phyloP scores from a whole-genome alignment of 306 rosid species.

The Rosa lucieae region DNA sequence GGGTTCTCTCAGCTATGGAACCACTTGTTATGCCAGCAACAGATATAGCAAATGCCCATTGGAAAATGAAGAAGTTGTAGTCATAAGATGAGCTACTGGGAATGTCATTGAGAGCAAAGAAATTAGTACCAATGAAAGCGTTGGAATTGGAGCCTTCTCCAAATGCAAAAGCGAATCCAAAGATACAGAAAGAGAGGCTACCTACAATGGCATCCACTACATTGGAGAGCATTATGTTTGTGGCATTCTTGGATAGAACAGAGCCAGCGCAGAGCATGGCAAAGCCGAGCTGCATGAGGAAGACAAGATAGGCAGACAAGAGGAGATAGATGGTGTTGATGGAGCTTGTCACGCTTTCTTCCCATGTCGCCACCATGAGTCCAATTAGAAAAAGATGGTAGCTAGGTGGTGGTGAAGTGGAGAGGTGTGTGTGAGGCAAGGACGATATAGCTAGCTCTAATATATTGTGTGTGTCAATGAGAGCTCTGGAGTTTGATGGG shows the following conservation, averaged over 20 bases:
- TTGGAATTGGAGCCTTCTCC: conserved; percentile 49
- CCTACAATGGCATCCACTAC: conserved; percentile 78
- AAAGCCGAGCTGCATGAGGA: conserved; percentile 75
- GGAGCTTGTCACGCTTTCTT: conserved; percentile 57
- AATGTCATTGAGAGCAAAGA: conserved; percentile 49
- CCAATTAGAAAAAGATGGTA: not conserved
- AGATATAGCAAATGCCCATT: conserved; percentile 82
- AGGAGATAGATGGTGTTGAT: conserved; percentile 74
- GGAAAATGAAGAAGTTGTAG: conserved; percentile 70
- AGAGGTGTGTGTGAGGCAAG: not conserved
- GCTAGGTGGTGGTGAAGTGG: not conserved
- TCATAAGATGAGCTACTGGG: conserved; percentile 49
- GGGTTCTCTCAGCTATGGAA: conserved; percentile 76
- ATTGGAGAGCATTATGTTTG: conserved; percentile 79
- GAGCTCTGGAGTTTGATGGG: conserved; percentile 12
- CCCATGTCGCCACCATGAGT: conserved; percentile 64
- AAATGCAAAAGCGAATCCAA: conserved; percentile 75
- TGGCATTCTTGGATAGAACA: conserved; percentile 73
- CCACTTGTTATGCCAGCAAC: conserved; percentile 77
- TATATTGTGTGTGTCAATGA: not conserved
- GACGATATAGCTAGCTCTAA: not conserved
- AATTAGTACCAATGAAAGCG: conserved; percentile 65
- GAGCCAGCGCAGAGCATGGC: conserved; percentile 91
- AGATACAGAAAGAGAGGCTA: conserved; percentile 77
- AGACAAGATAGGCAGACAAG: conserved; percentile 76